phyloP scores from a whole-genome alignment of 768 basidiomycete genomes.

The Tubosaeta sp. region DNA sequence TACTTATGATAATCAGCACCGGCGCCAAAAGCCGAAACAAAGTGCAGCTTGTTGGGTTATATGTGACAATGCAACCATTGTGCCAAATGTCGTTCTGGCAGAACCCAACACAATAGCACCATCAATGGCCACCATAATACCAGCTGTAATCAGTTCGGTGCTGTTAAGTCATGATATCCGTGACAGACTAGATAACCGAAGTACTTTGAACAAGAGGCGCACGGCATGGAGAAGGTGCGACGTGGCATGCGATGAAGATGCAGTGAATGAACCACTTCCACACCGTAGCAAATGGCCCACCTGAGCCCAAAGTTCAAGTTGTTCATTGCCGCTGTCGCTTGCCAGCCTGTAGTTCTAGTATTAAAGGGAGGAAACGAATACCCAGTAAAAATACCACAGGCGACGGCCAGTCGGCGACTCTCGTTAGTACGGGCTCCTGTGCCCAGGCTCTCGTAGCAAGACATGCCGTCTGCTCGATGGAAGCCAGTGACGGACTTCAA shows the following conservation, averaged over 20 bases:
- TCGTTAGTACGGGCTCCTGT: too few relatives aligned
- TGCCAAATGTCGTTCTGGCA: constrained; percentile 20
- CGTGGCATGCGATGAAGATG: constrained; percentile 14
- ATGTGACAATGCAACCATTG: constrained; percentile 18
- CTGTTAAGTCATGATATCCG: constrained; percentile 9
- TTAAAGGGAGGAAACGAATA: constrained; percentile 20
- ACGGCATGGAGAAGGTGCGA: constrained; percentile 22
- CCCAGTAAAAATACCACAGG: constrained; percentile 18
- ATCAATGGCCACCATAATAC: constrained; percentile 21
- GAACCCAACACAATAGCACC: constrained; percentile 15
- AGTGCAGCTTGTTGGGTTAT: constrained; percentile 14
- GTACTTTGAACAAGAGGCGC: not conserved
- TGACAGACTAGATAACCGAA: not conserved
- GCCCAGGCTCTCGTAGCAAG: too few relatives aligned
- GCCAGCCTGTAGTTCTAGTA: constrained; percentile 15
- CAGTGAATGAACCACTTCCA: constrained; percentile 24
- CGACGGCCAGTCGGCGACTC: too few relatives aligned
- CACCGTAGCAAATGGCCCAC: constrained; percentile 23
- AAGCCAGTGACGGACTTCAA: too few relatives aligned
- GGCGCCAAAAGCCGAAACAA: constrained; percentile 22
- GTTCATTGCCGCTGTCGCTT: not conserved
- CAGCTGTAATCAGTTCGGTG: constrained; percentile 16
- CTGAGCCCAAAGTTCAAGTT: too few relatives aligned
- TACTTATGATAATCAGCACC: constrained; percentile 17
- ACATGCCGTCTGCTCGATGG: too few relatives aligned